phyloP scores from a whole-genome alignment of 2,329 filamentous ascomycete genomes.

The Leptographium wingfieldii region DNA sequence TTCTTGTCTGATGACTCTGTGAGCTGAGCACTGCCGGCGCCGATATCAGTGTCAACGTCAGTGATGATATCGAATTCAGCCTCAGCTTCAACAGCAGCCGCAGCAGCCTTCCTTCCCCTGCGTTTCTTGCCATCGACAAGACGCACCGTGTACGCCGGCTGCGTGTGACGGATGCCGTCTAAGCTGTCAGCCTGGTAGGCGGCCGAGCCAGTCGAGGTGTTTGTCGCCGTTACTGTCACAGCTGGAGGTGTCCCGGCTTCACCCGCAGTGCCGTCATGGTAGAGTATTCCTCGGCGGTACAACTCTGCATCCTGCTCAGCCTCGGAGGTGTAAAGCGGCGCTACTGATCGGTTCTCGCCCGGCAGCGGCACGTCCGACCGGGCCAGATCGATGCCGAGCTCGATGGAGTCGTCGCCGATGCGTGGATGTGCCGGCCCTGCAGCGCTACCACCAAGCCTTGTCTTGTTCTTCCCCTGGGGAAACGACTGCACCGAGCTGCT shows the following conservation, averaged over 20 bases:
- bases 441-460: not conserved
- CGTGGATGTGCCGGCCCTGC: not conserved
- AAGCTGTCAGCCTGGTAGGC: not conserved
- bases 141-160: not conserved
- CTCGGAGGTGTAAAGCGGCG: not conserved
- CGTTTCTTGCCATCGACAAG: not conserved
- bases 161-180: not conserved
- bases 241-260: not conserved
- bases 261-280: not conserved
- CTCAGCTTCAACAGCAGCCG: not conserved
- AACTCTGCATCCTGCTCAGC: not conserved
- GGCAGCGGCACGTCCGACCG: conserved; percentile 1
- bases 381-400: not conserved
- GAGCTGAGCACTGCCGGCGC: not conserved
- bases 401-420: not conserved
- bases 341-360: not conserved
- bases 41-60: not conserved
- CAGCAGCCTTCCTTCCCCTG: not conserved
- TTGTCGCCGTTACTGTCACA: not conserved
- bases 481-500: not conserved
- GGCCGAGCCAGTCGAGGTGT: not conserved
- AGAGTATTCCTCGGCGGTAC: not conserved
- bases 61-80: not conserved
- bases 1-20: not conserved
- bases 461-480: not conserved